These are phyloP conservation scores for Piromyces sp. DNA, from an alignment of 192 early-diverging fungal genomes.

Conservation along the genomic window DNA sequence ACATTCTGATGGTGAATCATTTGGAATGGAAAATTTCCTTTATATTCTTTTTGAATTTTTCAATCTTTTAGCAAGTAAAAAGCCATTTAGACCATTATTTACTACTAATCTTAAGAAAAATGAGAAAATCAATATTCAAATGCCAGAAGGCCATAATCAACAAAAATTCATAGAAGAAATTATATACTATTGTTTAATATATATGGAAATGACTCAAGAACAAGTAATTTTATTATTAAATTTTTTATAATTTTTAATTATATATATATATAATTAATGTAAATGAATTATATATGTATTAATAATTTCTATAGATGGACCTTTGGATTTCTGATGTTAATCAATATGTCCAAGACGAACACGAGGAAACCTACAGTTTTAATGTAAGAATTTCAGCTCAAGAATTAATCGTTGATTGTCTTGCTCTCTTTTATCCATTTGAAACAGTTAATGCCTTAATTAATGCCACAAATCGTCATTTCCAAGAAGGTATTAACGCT, in stretches of 20 bases:
- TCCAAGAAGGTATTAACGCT: slow-evolving; percentile 26
- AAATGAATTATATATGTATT: slow-evolving; percentile 63
- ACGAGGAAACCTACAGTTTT: slow-evolving; percentile 71
- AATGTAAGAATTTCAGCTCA: slow-evolving; percentile 70
- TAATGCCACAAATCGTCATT: slow-evolving; percentile 24
- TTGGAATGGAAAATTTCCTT: slow-evolving; percentile 45
- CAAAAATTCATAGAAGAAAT: background rate
- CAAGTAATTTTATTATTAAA: background rate
- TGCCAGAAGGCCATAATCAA: slow-evolving; percentile 16
- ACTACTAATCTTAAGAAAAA: slow-evolving; percentile 15
- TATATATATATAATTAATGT: slow-evolving; percentile 34
- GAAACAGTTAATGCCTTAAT: slow-evolving; percentile 31
- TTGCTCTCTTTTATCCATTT: slow-evolving; percentile 10
- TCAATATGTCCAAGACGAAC: slow-evolving; percentile 78
- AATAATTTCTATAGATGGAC: slow-evolving; percentile 45
- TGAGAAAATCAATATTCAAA: slow-evolving; percentile 2
- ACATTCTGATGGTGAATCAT: slow-evolving; percentile 54
- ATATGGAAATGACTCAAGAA: background rate
- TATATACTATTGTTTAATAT: background rate
- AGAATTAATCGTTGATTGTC: slow-evolving; percentile 40
- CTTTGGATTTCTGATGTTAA: slow-evolving; percentile 71
- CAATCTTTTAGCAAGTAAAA: slow-evolving; percentile 31
- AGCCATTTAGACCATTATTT: slow-evolving; percentile 29
- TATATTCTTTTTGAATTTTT: slow-evolving; percentile 55
- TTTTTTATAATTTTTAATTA: too few species aligned